Evolutionary conservation across 768 basidiomycete species (phyloP), one percentile per base, ranked within the genome.

Genomic region (Strobilomyces dryophilus): DNA sequence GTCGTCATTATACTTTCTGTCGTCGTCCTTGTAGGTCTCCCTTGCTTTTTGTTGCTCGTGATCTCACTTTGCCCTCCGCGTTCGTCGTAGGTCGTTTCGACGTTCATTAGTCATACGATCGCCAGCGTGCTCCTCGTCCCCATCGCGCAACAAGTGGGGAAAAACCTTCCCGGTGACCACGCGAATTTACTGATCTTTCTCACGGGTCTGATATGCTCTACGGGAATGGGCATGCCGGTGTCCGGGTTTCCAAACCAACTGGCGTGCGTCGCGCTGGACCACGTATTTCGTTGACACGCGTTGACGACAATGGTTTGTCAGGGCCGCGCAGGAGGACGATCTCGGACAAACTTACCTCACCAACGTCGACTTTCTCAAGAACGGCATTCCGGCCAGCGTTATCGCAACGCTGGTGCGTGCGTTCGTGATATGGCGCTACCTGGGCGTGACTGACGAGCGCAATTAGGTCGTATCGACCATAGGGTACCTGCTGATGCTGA

Each of bases 201-300:
- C 60, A 97, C 94, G 32, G 93, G 82, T 14, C 75, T 98, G 55
- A 87, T 97, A 47, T 98, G 95, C 66, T 95, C 92, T 4, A 77
- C 92, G 6, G 97, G 95, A 2, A 99, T 99, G 97, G 95, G 92
- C 11, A 90, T 98, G 81, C 95, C 95, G 3, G 94, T 98, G 36
- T 94, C 92, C 56, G 97, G 97, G n/a, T 99, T 98, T 77, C 95
- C 95, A 0, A 97, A 98, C 69, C 92, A 97, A 73, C 94, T 92
- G 45, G 92, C 93, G 94, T 95, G 71, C 62, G 89, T 56, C 14
- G 14, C 34, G 29, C 9, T 15, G 18, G 12, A 11, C 37, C 36
- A 10, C 15, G 18, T 43, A 27, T 3, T 15, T 21, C 1, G 11
- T 12, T 35, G 15, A 17, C n/a, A 11, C 36, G 54, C 3, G 50